A percentile compares a stretch with the other conserved stretches of the same genome.
phyloP scores from a whole-genome alignment of 23 red algal species.

The Pyropia haitanensis region DNA sequence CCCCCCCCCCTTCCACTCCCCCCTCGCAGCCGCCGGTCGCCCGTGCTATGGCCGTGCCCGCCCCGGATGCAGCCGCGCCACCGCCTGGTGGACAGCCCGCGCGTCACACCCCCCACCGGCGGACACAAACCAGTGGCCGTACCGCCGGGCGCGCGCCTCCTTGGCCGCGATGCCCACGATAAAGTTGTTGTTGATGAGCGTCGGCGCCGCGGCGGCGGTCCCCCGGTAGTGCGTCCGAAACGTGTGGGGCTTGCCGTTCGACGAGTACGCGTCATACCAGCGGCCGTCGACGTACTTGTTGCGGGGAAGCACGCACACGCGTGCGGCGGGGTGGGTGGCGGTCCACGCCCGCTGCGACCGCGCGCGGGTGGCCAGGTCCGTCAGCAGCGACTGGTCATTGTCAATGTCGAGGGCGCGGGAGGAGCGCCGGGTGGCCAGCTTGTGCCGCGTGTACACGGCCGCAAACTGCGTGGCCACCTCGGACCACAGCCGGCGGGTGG shows the following conservation, averaged over 20 bases:
- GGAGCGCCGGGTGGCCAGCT: not conserved
- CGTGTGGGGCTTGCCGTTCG: too few relatives aligned
- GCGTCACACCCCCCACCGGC: too few relatives aligned
- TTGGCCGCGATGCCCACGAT: conserved; percentile 17
- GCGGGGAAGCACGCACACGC: too few relatives aligned
- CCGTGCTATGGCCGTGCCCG: too few relatives aligned
- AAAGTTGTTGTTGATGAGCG: conserved; percentile 56
- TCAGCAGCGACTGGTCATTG: conserved; percentile 38
- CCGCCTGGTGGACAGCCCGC: too few relatives aligned
- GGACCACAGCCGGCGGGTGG: conserved; percentile 10
- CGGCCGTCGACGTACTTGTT: too few relatives aligned
- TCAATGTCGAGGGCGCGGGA: conserved; percentile 1
- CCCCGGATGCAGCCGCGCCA: too few relatives aligned
- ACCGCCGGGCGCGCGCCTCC: conserved; percentile 13
- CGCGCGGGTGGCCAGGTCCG: conserved; percentile 4
- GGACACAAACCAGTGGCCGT: conserved; percentile 40
- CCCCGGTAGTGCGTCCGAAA: too few relatives aligned
- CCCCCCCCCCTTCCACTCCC: too few relatives aligned
- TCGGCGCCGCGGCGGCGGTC: too few relatives aligned
- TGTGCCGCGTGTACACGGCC: conserved; percentile 11
- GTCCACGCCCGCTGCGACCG: not conserved
- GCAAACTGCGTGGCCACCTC: conserved; percentile 24
- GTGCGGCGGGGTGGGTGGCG: not conserved
- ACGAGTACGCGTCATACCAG: too few relatives aligned
- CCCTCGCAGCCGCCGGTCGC: too few relatives aligned